A percentile compares a stretch with the other conserved stretches of the same genome.
phyloP scores from a whole-genome alignment of 2,329 filamentous ascomycete species.

The Emergomyces orientalis region DNA sequence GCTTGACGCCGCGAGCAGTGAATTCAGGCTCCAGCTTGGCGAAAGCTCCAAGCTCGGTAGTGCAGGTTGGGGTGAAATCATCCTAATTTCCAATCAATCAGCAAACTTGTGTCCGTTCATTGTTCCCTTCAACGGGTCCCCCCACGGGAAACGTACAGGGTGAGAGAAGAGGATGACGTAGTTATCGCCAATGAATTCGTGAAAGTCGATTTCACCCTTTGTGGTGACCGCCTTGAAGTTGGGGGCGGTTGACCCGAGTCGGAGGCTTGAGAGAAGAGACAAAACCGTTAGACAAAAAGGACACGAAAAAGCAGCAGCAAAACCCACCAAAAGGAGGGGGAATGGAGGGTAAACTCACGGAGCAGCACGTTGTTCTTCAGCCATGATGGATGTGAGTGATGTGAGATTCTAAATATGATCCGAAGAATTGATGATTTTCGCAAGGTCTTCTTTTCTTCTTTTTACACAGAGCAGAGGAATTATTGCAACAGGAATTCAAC shows the following conservation, averaged over 20 bases:
- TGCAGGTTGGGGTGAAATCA: constrained; percentile 93
- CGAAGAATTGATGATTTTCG: neutral
- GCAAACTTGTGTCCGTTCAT: neutral
- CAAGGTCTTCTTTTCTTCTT: neutral
- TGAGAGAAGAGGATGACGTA: constrained; percentile 66
- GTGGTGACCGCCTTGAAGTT: constrained; percentile 63
- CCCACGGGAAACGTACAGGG: constrained; percentile 38
- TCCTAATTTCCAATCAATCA: constrained; percentile 19
- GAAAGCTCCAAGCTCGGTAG: constrained; percentile 88
- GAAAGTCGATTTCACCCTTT: constrained; percentile 58
- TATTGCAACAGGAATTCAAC: neutral
- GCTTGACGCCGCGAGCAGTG: constrained; percentile 74
- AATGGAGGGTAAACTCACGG: constrained; percentile 29
- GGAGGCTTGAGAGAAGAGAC: constrained; percentile 40
- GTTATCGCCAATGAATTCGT: constrained; percentile 60
- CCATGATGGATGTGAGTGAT: constrained; percentile 27
- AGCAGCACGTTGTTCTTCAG: constrained; percentile 32
- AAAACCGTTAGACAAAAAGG: neutral
- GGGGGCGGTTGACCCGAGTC: constrained; percentile 57
- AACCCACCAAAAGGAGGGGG: neutral
- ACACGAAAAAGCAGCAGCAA: neutral
- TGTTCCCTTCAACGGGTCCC: neutral
- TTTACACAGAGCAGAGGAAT: neutral
- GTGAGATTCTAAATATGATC: neutral
- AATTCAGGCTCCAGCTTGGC: constrained; percentile 85